Evolutionary conservation across 2,329 filamentous ascomycete species (phyloP).

Genomic region (Cladosporium colombiae): DNA sequence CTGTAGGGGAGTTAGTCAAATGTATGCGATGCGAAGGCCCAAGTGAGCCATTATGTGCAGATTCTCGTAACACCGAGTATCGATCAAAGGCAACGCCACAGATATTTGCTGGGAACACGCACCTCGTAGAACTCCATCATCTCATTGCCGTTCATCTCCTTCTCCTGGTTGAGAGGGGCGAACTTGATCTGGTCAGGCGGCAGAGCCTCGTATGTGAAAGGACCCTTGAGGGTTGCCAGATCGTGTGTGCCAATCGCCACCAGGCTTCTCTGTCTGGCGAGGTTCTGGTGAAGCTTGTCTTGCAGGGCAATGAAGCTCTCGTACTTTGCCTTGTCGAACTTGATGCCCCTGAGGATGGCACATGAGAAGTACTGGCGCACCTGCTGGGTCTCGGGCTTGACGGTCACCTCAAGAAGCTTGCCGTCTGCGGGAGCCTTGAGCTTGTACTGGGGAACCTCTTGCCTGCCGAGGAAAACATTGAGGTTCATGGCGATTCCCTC

Average conservation of each 20-base stretch:
- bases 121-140: conserved; percentile 90
- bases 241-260: conserved; percentile 99
- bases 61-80: background rate
- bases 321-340: conserved; percentile 87
- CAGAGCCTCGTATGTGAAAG: conserved; percentile 94
- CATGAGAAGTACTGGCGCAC: conserved; percentile 87
- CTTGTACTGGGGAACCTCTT: conserved; percentile 75
- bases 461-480: conserved; percentile 85
- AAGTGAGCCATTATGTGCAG: background rate
- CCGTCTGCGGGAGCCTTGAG: conserved; percentile 71
- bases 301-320: conserved; percentile 97
- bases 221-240: conserved; percentile 86
- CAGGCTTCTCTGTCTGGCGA: conserved; percentile 87
- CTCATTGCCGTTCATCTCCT: conserved; percentile 82
- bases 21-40: background rate
- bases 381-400: conserved; percentile 64
- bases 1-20: conserved; percentile 43
- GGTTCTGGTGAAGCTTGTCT: conserved; percentile 96
- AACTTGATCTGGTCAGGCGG: conserved; percentile 92
- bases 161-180: conserved; percentile 83
- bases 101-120: conserved; percentile 20
- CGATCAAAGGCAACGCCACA: conserved; percentile 19
- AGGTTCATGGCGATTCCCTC: conserved; percentile 95
- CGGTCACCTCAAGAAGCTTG: conserved; percentile 76
- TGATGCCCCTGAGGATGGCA: conserved; percentile 85